Conservation (phyloP, 148 eudicot species). For the Chenopodium quinoa region DNA sequence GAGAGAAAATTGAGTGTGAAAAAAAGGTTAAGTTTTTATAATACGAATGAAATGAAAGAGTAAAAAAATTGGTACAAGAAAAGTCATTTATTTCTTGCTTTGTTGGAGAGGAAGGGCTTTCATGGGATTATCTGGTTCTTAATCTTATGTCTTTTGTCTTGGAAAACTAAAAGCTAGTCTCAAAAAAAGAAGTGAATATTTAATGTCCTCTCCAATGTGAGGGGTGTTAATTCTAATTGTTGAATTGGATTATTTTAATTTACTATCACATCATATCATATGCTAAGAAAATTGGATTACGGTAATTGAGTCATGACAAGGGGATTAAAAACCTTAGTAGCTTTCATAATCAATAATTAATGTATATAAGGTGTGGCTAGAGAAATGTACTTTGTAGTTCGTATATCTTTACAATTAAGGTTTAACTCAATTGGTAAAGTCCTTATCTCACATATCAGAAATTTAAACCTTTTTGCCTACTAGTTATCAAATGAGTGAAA, state of each 20-base stretch:
- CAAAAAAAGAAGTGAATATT: not conserved
- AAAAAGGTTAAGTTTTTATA: not conserved
- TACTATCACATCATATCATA: too few relatives aligned
- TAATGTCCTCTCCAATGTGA: not conserved
- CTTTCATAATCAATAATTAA: too few relatives aligned
- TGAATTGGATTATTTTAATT: not conserved
- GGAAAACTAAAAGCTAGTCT: conserved; percentile 1
- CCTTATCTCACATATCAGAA: too few relatives aligned
- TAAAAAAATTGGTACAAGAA: not conserved
- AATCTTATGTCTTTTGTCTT: conserved; percentile 7
- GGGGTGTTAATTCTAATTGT: not conserved
- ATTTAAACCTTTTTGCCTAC: too few relatives aligned
- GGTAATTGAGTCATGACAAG: too few relatives aligned
- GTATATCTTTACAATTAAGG: too few relatives aligned
- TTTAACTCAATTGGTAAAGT: too few relatives aligned
- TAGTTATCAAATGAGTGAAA: too few relatives aligned
- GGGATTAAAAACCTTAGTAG: too few relatives aligned
- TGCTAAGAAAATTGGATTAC: too few relatives aligned
- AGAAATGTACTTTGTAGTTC: too few relatives aligned
- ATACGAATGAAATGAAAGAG: not conserved
- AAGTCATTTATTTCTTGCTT: conserved; percentile 5
- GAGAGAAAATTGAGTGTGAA: not conserved
- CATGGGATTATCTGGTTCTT: conserved; percentile 23
- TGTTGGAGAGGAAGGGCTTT: conserved; percentile 12
- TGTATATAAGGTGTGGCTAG: too few relatives aligned